Conservation (phyloP, 2,329 filamentous ascomycete species). For the Fusarium oxysporum region DNA sequence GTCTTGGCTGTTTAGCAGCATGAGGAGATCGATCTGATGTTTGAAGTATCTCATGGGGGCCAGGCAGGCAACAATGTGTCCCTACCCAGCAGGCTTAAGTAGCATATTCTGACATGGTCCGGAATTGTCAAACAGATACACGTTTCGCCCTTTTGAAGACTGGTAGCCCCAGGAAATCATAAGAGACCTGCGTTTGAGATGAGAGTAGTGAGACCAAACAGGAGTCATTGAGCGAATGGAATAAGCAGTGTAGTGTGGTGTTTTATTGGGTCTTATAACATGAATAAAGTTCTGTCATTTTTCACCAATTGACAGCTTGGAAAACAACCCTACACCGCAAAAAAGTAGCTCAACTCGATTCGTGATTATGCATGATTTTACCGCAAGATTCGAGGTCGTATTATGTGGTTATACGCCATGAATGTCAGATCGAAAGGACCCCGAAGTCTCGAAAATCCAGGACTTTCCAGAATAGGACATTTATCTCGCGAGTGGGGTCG, state of each 20-base stretch:
- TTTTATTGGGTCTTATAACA: background rate
- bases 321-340: background rate
- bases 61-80: background rate
- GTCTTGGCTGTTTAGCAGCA: background rate
- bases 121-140: background rate
- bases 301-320: background rate
- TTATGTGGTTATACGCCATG: background rate
- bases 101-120: background rate
- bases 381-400: conserved; percentile 12
- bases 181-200: background rate
- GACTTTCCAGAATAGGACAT: conserved; percentile 13
- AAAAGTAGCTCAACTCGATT: background rate
- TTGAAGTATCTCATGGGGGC: background rate
- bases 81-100: background rate
- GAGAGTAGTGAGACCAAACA: background rate
- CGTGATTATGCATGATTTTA: background rate
- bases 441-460: conserved; percentile 4
- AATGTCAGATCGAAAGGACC: conserved; percentile 9
- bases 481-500: conserved; percentile 18
- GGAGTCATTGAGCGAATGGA: background rate
- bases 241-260: background rate
- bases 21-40: background rate
- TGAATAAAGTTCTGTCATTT: background rate
- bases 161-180: background rate
- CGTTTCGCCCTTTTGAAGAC: background rate